Evolutionary conservation across 306 rosid genomes (phyloP).

Genomic region (Senna tora): DNA sequence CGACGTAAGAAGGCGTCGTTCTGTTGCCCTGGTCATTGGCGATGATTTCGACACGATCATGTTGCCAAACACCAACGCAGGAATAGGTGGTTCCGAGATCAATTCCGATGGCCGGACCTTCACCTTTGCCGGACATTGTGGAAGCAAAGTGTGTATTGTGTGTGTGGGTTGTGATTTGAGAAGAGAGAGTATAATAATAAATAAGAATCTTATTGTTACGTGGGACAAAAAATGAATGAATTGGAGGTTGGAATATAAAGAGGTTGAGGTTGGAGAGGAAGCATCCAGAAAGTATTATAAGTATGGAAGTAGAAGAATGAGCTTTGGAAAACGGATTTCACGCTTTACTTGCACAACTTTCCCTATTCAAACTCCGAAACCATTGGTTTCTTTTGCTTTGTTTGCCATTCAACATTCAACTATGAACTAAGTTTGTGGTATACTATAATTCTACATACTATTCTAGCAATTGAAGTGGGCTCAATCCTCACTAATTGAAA

Average conservation of each 20-base stretch:
- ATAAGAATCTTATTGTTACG: too few species aligned
- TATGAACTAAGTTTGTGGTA: too few species aligned
- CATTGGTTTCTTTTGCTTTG: neutral
- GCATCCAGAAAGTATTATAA: too few species aligned
- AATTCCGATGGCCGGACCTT: neutral
- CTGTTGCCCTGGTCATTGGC: constrained; percentile 50
- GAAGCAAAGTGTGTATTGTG: too few species aligned
- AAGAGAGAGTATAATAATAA: neutral
- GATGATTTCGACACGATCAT: constrained; percentile 45
- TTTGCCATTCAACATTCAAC: too few species aligned
- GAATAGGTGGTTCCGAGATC: constrained; percentile 7
- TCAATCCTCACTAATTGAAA: too few species aligned
- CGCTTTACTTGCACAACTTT: too few species aligned
- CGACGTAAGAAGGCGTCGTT: constrained; percentile 53
- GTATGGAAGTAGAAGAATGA: too few species aligned
- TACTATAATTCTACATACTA: too few species aligned
- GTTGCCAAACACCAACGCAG: constrained; percentile 38
- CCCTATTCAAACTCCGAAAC: neutral
- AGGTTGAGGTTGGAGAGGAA: too few species aligned
- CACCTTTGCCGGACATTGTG: constrained; percentile 43
- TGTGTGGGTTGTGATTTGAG: too few species aligned
- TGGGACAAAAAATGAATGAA: neutral
- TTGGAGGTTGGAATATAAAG: neutral
- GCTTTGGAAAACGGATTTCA: neutral
- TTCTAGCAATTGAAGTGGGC: too few species aligned